Base-by-base conservation (phyloP, 352 stramenopile species). In the Globisporangium barbulae region DNA sequence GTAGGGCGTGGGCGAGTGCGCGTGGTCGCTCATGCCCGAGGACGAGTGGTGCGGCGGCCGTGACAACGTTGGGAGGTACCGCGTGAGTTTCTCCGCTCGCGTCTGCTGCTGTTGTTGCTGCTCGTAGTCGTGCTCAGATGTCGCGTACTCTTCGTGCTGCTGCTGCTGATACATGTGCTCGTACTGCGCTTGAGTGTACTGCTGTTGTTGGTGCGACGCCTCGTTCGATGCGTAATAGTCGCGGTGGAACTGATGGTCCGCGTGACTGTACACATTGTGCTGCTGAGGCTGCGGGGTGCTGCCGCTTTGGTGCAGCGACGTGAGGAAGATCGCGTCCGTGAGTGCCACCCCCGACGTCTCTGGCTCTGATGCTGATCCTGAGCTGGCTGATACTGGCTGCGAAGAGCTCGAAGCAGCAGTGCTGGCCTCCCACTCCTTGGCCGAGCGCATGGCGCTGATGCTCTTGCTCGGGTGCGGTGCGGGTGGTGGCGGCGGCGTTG, bases 321-420 rank as follows among this genome's bases (percentile, higher is more conserved):
- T 83, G n/a, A 85, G 62, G 42, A 84, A 53, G 62, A 83, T 78
- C 6, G 69, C 76, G 57, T 83, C 78, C 0, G 68, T 80, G 22
- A 80, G 62, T 22, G 59, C 65, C 28, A 62, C 58, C 8, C 55
- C 53, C 8, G 64, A 37, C 15, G 74, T 57, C 13, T 64, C 47
- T 6, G 63, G 3, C 6, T 49, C 8, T 59, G 59, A 15, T 62
- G 50, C 8, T 64, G 48, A 41, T 9, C 35, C 15, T 22, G 49
- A 5, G 17, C 49, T 41, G 33, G 50, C 30, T 30, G 50, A n/a
- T 42, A 8, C 30, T 57, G 50, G 42, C 15, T 48, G 42, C 19
- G 19, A 17, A 45, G 15, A 12, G 19, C 15, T 22, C 9, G 42
- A 48, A n/a, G 39, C 39, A 45, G 39, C 39, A 45, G 1, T 45